Evolutionary conservation across 805 yeast species (phyloP), one percentile per base, ranked within the genome.

Genomic region (Spathaspora boniae): DNA sequence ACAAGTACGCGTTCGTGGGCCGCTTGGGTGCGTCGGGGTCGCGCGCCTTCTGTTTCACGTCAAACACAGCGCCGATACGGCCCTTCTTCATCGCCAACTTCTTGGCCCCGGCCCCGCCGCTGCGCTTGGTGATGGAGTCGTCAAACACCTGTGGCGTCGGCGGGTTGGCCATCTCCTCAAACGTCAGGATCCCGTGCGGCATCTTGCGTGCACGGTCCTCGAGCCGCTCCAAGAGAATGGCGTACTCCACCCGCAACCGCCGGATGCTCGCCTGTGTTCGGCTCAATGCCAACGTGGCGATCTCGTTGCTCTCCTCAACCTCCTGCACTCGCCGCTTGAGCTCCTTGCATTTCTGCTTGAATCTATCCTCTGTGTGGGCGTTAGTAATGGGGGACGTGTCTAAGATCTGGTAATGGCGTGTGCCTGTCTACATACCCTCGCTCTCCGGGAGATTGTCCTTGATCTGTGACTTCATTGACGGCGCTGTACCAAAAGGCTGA

Each of bases 11-110:
- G 57, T 88, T 89, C 3, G 93, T 82, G 5, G 96, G 96, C 50
- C 94, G 71, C 48, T 84, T 86, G 15, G 96, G 97, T 50, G 82
- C 71, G 46, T 79, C 80, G 7, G 96, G 96, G 56, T 88, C 95
- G 48, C 88, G 76, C 7, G 71, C 67, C 33, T 68, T 67, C 30
- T 47, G 64, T 46, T 37, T 51, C 45, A 42, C 56, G 47, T 44
- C 53, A 41, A 32, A 26, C 6, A 30, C 29, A 23, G 33, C 48
- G 41, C 54, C 56, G 37, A 54, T 52, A 23, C 51, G 49, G 29
- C n/a, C n/a, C 25, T 22, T 22, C 25, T 22, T 22, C 25, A 11
- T 22, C 9, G 30, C 9, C 8, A 22, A 9, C 16, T 6, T 17
- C 16, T 36, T 34, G 5, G 38, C 12, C 6, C 46, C 46, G 14